Percentiles rank a stretch among this genome's conserved stretches.
These are phyloP conservation scores for Cadophora malorum DNA, from an alignment of 2,329 filamentous ascomycete species.

Conservation along the genomic window DNA sequence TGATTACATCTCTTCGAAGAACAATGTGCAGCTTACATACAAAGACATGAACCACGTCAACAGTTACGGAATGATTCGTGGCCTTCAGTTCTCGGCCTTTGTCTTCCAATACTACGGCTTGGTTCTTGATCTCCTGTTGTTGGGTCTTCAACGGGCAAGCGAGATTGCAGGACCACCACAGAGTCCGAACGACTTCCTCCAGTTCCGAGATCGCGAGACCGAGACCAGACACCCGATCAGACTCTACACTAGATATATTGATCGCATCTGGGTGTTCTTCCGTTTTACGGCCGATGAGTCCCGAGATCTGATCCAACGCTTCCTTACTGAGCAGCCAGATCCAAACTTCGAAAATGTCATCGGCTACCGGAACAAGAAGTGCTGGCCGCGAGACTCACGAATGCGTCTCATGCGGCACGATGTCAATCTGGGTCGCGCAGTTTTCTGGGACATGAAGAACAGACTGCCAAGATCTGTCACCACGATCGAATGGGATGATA, in stretches of 20 bases:
- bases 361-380: conserved; percentile 99
- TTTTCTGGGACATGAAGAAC: conserved; percentile 99
- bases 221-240: conserved; percentile 95
- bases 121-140: conserved; percentile 88
- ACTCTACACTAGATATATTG: conserved; percentile 96
- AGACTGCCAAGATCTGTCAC: conserved; percentile 91
- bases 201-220: conserved; percentile 92
- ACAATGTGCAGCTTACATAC: conserved; percentile 98
- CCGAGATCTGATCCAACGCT: conserved; percentile 93
- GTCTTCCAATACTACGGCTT: conserved; percentile 99
- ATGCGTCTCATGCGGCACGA: conserved; percentile 99
- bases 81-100: conserved; percentile 96
- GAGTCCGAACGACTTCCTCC: conserved; percentile 94
- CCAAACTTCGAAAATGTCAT: conserved; percentile 99
- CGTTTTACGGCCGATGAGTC: conserved; percentile 94
- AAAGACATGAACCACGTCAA: conserved; percentile 99
- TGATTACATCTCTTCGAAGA: conserved; percentile 99
- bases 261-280: conserved; percentile 98
- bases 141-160: conserved; percentile 94
- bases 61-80: conserved; percentile 97
- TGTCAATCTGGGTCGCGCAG: conserved; percentile 94
- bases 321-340: conserved; percentile 96
- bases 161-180: conserved; percentile 96
- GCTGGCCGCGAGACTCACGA: conserved; percentile 95
- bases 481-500: conserved; percentile 99